These are phyloP conservation scores for Umbelopsis sp. DNA, from an alignment of 192 early-diverging fungal species.

Conservation along the genomic window DNA sequence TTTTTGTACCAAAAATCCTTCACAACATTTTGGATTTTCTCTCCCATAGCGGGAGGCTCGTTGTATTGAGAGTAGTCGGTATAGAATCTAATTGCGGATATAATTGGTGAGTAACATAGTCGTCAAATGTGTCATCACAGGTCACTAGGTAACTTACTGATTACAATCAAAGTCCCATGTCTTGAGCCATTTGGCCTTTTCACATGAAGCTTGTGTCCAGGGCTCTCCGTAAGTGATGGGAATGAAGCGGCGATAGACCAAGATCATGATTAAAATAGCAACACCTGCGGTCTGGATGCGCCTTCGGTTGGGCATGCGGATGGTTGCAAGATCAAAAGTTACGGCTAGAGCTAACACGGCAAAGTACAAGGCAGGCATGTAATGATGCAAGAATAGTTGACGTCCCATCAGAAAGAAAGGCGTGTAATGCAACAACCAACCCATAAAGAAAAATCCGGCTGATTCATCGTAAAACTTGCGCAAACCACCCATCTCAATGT, in stretches of 20 bases:
- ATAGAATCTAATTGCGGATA: slow-evolving; percentile 2
- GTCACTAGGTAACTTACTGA: slow-evolving; percentile 27
- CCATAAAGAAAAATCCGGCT: slow-evolving; percentile 75
- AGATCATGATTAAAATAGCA: slow-evolving; percentile 61
- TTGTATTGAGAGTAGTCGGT: slow-evolving; percentile 6
- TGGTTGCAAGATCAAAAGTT: slow-evolving; percentile 78
- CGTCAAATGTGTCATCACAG: too few relatives aligned
- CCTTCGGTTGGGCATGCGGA: slow-evolving; percentile 56
- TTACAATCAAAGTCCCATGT: slow-evolving; percentile 64
- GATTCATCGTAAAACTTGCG: slow-evolving; percentile 60
- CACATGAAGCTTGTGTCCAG: slow-evolving; percentile 78
- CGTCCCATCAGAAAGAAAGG: slow-evolving; percentile 96
- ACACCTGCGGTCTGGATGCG: slow-evolving; percentile 54
- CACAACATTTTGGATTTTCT: slow-evolving; percentile 24
- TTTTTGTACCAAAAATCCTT: slow-evolving; percentile 9
- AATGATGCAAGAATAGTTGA: slow-evolving; percentile 95
- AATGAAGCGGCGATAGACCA: slow-evolving; percentile 69
- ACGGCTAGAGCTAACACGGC: slow-evolving; percentile 75
- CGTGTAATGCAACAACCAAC: slow-evolving; percentile 86
- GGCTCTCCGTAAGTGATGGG: slow-evolving; percentile 84
- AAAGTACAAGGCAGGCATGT: slow-evolving; percentile 95
- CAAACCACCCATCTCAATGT: slow-evolving; percentile 42
- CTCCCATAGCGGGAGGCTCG: background rate
- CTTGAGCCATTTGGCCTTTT: slow-evolving; percentile 74
- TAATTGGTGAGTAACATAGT: too few relatives aligned